Percentiles rank a stretch among this genome's conserved stretches.
Conservation (phyloP, 192 early-diverging fungal species). For the Entrophospora sp. region DNA sequence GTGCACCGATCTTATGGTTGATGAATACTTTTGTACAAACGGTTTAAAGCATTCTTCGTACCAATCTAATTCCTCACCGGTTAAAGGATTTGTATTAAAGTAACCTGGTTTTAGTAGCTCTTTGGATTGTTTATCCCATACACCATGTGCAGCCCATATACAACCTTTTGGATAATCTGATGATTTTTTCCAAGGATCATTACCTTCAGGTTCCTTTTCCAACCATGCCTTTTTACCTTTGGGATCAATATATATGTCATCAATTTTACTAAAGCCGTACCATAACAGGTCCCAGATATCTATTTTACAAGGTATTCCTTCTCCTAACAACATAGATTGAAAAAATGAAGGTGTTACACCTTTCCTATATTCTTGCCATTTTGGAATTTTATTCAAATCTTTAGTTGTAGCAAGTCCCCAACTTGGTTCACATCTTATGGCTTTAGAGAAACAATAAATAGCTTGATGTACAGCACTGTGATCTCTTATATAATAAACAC, state of each 20-base stretch:
- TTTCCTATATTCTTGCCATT: slow-evolving; percentile 38
- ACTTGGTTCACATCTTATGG: slow-evolving; percentile 56
- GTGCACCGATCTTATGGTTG: slow-evolving; percentile 47
- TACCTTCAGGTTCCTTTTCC: slow-evolving; percentile 34
- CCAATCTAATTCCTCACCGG: slow-evolving; percentile 49
- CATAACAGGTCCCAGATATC: slow-evolving; percentile 42
- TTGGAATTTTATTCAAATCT: slow-evolving; percentile 35
- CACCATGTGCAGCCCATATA: slow-evolving; percentile 70
- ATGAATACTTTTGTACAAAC: slow-evolving; percentile 56
- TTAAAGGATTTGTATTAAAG: slow-evolving; percentile 53
- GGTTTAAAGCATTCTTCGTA: slow-evolving; percentile 64
- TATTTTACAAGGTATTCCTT: slow-evolving; percentile 34
- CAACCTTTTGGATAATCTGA: slow-evolving; percentile 36
- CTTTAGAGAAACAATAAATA: too few species aligned
- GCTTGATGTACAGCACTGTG: too few species aligned
- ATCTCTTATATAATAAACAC: too few species aligned
- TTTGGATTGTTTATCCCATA: slow-evolving; percentile 56
- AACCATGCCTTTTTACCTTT: slow-evolving; percentile 45
- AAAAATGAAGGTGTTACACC: slow-evolving; percentile 46
- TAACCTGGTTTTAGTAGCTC: slow-evolving; percentile 49
- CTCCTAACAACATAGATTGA: slow-evolving; percentile 41
- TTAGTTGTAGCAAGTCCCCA: slow-evolving; percentile 40
- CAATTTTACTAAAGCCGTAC: slow-evolving; percentile 38
- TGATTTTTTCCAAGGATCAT: slow-evolving; percentile 40
- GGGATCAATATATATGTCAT: slow-evolving; percentile 34